Conservation (phyloP, 2,329 filamentous ascomycete genomes). For the Arthroderma uncinatum region DNA sequence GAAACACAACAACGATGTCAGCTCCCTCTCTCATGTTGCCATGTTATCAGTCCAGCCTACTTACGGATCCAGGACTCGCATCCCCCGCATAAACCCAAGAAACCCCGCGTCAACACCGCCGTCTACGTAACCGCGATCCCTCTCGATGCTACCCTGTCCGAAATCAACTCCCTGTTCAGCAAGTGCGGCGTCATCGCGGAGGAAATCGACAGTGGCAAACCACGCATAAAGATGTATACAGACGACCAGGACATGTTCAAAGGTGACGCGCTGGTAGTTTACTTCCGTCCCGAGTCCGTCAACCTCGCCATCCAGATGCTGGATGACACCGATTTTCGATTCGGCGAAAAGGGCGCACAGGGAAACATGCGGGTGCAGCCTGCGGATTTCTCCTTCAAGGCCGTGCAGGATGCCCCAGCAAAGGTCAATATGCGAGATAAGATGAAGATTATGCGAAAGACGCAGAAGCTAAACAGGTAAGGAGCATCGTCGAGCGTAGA, state of each 20-base stretch:
- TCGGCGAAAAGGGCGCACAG: slow-evolving; percentile 41
- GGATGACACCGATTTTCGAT: slow-evolving; percentile 56
- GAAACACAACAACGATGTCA: slow-evolving; percentile 44
- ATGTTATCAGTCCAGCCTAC: background rate
- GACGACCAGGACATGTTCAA: slow-evolving; percentile 78
- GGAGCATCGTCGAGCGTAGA: background rate
- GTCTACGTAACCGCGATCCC: slow-evolving; percentile 88
- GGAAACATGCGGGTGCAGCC: slow-evolving; percentile 69
- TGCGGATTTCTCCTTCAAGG: slow-evolving; percentile 88
- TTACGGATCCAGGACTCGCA: background rate
- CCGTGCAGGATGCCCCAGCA: slow-evolving; percentile 54
- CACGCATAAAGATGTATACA: slow-evolving; percentile 85
- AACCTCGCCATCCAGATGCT: slow-evolving; percentile 48
- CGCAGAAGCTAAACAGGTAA: slow-evolving; percentile 67
- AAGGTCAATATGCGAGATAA: slow-evolving; percentile 56
- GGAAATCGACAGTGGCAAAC: slow-evolving; percentile 76
- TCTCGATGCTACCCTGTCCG: slow-evolving; percentile 61
- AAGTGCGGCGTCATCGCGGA: slow-evolving; percentile 89
- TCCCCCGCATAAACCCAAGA: slow-evolving; percentile 27
- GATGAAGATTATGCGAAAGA: slow-evolving; percentile 82
- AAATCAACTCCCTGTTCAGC: slow-evolving; percentile 74
- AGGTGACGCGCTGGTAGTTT: slow-evolving; percentile 84
- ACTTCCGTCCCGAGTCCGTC: slow-evolving; percentile 92
- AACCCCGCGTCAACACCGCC: slow-evolving; percentile 62
- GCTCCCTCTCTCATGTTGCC: slow-evolving; percentile 16